Percentiles rank a stretch among this genome's conserved stretches.
Conservation (phyloP, 2,329 filamentous ascomycete species). For the Monilinia laxa region DNA sequence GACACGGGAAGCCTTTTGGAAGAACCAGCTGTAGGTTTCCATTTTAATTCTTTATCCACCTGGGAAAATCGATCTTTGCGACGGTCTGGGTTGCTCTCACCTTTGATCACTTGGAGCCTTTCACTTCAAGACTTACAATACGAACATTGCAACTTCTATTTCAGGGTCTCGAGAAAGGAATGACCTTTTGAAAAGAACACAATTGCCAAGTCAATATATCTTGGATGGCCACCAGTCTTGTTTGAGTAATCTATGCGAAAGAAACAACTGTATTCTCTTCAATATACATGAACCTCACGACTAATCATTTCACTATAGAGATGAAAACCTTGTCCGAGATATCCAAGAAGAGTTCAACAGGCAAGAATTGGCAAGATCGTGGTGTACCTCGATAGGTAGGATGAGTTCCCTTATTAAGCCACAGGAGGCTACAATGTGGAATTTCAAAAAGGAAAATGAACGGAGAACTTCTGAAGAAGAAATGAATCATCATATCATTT, state of each 20-base stretch:
- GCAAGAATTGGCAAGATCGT: neutral
- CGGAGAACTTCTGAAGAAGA: neutral
- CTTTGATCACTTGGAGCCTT: neutral
- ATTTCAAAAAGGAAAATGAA: neutral
- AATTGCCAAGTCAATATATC: neutral
- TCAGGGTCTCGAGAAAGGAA: neutral
- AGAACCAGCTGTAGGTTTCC: neutral
- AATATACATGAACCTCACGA: neutral
- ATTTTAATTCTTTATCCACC: neutral
- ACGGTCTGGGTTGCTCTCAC: neutral
- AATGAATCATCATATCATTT: neutral
- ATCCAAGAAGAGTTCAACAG: neutral
- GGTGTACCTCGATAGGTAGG: neutral
- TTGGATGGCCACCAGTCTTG: neutral
- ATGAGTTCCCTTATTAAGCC: neutral
- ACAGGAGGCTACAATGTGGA: neutral
- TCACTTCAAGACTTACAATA: slow-evolving; percentile 2
- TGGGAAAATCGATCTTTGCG: neutral
- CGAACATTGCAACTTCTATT: neutral
- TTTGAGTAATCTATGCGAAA: neutral
- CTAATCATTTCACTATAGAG: neutral
- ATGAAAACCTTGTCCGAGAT: neutral
- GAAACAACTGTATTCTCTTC: neutral
- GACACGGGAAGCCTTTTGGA: neutral
- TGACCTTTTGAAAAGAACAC: neutral